Percentiles rank a stretch among this genome's conserved stretches.
Evolutionary conservation across 2,329 filamentous ascomycete genomes (phyloP).

Genomic region (Fusarium annulatum): DNA sequence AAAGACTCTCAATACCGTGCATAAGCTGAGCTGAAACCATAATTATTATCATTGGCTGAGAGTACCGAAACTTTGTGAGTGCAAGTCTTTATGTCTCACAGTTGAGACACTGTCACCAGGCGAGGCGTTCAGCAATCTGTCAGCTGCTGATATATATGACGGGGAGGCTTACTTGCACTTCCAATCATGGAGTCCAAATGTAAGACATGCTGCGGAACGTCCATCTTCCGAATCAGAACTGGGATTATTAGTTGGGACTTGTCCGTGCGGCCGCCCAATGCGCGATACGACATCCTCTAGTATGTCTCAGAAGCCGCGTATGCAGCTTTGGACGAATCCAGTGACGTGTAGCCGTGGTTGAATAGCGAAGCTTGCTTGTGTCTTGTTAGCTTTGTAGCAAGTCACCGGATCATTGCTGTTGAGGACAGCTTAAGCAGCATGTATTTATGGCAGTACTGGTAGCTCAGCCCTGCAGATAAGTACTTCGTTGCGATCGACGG

Average conservation of each 20-base stretch:
- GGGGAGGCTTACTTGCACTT: neutral
- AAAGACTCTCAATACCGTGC: too few species aligned
- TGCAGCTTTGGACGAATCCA: neutral
- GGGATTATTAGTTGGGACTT: neutral
- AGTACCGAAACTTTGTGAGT: neutral
- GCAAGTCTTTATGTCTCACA: neutral
- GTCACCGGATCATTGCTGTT: fast-evolving
- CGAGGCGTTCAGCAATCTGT: neutral
- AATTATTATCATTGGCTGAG: neutral
- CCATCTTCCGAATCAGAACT: neutral
- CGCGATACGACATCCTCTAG: too few species aligned
- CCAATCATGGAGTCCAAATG: neutral
- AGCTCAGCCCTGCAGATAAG: neutral
- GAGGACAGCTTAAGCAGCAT: neutral
- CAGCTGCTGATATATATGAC: neutral
- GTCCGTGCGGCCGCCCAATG: neutral
- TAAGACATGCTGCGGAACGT: neutral
- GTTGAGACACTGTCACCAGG: fast-evolving
- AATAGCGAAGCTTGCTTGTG: neutral
- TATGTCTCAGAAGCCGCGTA: neutral
- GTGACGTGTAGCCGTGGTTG: neutral
- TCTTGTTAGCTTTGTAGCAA: neutral
- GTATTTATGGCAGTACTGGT: fast-evolving
- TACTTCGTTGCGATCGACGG: neutral
- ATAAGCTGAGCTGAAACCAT: neutral